Evolutionary conservation across 768 basidiomycete genomes (phyloP).

Genomic region (Agaricus bisporus): DNA sequence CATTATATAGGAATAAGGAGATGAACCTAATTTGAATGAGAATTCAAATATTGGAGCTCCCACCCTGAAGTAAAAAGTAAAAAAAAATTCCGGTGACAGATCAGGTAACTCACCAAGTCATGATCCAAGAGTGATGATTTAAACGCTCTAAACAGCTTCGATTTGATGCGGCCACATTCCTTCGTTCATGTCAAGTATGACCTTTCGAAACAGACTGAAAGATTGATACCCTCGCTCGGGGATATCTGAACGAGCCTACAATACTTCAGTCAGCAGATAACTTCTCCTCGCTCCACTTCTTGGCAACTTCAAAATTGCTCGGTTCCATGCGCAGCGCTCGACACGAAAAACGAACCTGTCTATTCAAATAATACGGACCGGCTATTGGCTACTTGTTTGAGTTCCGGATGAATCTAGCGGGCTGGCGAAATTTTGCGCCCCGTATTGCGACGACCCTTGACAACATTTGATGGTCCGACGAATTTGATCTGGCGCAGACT

Average conservation of each 20-base stretch:
- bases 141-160: not conserved
- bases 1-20: not conserved
- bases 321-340: too few species aligned
- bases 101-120: not conserved
- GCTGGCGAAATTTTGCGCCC: not conserved
- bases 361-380: too few species aligned
- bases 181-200: not conserved
- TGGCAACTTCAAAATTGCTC: too few species aligned
- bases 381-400: too few species aligned
- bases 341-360: too few species aligned
- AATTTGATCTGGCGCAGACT: not conserved
- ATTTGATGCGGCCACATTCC: slow-evolving; percentile 4
- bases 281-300: too few species aligned
- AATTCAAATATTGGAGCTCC: slow-evolving; percentile 8
- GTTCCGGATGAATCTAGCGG: too few species aligned
- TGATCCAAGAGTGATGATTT: slow-evolving; percentile 3
- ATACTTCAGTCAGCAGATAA: too few species aligned
- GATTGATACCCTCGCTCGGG: too few species aligned
- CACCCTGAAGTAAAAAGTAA: slow-evolving; percentile 5
- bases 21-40: slow-evolving; percentile 1
- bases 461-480: too few species aligned
- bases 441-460: slow-evolving; percentile 4
- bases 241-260: too few species aligned
- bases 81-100: not conserved
- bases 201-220: not conserved